A percentile compares a stretch with the other conserved stretches of the same genome.
phyloP scores from a whole-genome alignment of 2,329 filamentous ascomycete genomes.

The Nothophoma quercina region DNA sequence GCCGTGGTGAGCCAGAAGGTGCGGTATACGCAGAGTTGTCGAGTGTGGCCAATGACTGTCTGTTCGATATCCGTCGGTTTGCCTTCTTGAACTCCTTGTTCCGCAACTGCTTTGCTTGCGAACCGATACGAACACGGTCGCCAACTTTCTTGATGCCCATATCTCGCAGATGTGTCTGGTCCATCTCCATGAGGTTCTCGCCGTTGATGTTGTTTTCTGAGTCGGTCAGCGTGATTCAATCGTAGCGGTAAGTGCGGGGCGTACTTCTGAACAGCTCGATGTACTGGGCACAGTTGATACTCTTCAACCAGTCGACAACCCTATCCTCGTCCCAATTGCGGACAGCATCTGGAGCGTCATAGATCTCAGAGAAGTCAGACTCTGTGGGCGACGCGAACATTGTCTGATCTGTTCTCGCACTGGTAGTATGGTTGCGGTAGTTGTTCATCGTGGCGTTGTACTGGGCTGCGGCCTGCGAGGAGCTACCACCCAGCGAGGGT shows the following conservation, averaged over 20 bases:
- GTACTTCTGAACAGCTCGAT: slow-evolving; percentile 81
- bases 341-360: slow-evolving; percentile 72
- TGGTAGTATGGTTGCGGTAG: slow-evolving; percentile 47
- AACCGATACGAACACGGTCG: slow-evolving; percentile 83
- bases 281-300: slow-evolving; percentile 93
- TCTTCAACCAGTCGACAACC: slow-evolving; percentile 89
- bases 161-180: slow-evolving; percentile 94
- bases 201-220: slow-evolving; percentile 93
- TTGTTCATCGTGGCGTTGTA: slow-evolving; percentile 44
- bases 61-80: slow-evolving; percentile 73
- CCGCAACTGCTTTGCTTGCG: slow-evolving; percentile 59
- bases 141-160: slow-evolving; percentile 99
- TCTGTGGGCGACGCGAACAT: slow-evolving; percentile 84
- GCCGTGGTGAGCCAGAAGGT: slow-evolving; percentile 70
- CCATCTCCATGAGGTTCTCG: slow-evolving; percentile 94
- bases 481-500: slow-evolving; percentile 53
- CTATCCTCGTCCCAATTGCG: slow-evolving; percentile 84
- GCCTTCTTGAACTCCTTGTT: slow-evolving; percentile 58
- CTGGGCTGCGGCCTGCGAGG: slow-evolving; percentile 43
- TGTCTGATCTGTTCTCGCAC: slow-evolving; percentile 54
- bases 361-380: slow-evolving; percentile 85
- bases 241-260: not conserved
- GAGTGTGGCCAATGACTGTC: slow-evolving; percentile 85
- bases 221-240: slow-evolving; percentile 27
- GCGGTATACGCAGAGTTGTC: slow-evolving; percentile 70